Conservation (phyloP, 176 grass and related monocot species). For the Leersia perrieri region DNA sequence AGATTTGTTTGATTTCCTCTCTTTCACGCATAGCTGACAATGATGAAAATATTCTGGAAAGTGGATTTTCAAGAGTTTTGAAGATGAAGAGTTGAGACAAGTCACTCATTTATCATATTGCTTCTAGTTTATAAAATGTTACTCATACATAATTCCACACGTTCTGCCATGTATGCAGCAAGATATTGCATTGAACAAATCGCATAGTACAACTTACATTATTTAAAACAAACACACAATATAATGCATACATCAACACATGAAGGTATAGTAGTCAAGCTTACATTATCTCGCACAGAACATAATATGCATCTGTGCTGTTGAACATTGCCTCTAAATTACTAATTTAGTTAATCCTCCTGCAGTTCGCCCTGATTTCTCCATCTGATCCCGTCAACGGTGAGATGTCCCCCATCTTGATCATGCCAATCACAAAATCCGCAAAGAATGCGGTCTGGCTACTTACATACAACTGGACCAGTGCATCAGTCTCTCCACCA, state of each 20-base stretch:
- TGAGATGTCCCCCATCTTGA: slow-evolving; percentile 57
- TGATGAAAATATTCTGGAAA: no score
- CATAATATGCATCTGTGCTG: not conserved
- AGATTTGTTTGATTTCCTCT: no score
- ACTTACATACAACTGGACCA: slow-evolving; percentile 23
- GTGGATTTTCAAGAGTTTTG: no score
- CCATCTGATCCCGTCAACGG: slow-evolving; percentile 48
- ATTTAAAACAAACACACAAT: not conserved
- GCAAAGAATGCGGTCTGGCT: slow-evolving; percentile 36
- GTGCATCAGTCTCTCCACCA: slow-evolving; percentile 16
- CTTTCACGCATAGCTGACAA: no score
- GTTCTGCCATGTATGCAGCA: no score
- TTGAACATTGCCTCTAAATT: not conserved
- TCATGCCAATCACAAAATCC: slow-evolving; percentile 53
- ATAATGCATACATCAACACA: not conserved
- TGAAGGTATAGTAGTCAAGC: not conserved
- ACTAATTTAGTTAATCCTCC: slow-evolving; percentile 3
- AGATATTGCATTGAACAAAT: not conserved
- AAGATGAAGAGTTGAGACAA: no score
- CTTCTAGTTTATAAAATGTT: no score
- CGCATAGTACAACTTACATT: not conserved
- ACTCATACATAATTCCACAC: no score
- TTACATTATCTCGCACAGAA: not conserved
- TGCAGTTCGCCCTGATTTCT: slow-evolving; percentile 74
- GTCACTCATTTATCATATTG: no score